Evolutionary conservation across 768 basidiomycete genomes (phyloP).

Genomic region (Hysterangium stoloniferum): DNA sequence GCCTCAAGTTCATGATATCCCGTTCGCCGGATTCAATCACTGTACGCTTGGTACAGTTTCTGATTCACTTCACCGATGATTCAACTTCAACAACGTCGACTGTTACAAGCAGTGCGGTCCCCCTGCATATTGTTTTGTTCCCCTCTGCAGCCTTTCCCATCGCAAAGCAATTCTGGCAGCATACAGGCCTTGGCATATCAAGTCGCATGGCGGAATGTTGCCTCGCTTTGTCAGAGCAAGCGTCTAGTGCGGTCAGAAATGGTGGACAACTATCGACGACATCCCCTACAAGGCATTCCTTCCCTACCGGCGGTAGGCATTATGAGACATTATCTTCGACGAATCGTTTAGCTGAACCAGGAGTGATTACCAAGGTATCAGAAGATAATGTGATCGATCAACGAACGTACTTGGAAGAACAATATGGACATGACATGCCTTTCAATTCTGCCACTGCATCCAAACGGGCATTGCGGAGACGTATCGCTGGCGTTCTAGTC

Average conservation of each 20-base stretch:
- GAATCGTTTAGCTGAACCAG: constrained; percentile 3
- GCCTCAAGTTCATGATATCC: constrained; percentile 27
- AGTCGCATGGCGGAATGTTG: constrained; percentile 40
- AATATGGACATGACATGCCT: constrained; percentile 79
- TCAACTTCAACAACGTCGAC: not conserved
- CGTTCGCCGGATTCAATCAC: constrained; percentile 17
- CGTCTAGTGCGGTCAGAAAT: not conserved
- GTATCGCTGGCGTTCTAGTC: constrained; percentile 38
- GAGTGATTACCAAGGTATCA: not conserved
- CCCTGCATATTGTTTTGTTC: constrained; percentile 37
- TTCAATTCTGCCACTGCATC: constrained; percentile 33
- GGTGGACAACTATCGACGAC: not conserved
- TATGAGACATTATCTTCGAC: constrained; percentile 3
- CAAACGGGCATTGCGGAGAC: constrained; percentile 37
- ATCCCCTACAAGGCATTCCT: constrained; percentile 22
- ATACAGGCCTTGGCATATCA: constrained; percentile 42
- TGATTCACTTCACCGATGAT: constrained; percentile 27
- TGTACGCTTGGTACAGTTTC: constrained; percentile 27
- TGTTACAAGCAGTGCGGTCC: constrained; percentile 13
- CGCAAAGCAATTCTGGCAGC: constrained; percentile 45
- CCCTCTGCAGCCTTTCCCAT: constrained; percentile 24
- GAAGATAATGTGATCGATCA: constrained; percentile 60
- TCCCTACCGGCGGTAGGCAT: constrained; percentile 6
- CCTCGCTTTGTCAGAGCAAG: constrained; percentile 30
- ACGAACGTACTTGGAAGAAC: constrained; percentile 78